Conservation (phyloP, 495 filamentous ascomycete genomes). For the Aspergillus ostianus region DNA sequence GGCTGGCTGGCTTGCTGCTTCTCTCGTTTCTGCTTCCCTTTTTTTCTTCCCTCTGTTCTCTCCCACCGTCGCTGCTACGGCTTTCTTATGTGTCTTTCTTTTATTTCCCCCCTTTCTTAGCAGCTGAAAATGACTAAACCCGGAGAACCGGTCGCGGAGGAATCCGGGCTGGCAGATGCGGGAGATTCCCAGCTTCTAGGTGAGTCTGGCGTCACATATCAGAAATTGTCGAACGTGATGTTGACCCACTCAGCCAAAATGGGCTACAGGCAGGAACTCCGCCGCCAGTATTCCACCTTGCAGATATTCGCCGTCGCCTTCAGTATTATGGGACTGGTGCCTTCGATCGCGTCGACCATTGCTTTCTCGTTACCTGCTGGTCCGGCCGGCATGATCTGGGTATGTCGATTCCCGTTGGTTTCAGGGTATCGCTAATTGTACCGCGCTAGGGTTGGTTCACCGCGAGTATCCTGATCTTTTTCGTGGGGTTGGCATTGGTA, state of each 20-base stretch:
- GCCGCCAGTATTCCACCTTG: slow-evolving; percentile 62
- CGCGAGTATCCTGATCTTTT: slow-evolving; percentile 60
- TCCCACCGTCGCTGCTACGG: background rate
- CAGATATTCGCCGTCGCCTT: slow-evolving; percentile 73
- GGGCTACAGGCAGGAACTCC: slow-evolving; percentile 70
- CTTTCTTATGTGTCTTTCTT: background rate
- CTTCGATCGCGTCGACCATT: slow-evolving; percentile 65
- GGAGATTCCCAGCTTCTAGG: slow-evolving; percentile 37
- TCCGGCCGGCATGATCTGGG: slow-evolving; percentile 70
- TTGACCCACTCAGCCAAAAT: slow-evolving; percentile 34
- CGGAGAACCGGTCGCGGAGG: background rate
- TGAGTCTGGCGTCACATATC: slow-evolving; percentile 7
- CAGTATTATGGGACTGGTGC: slow-evolving; percentile 71
- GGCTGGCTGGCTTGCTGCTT: background rate
- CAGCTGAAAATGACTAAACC: background rate
- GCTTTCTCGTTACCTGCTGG: slow-evolving; percentile 66
- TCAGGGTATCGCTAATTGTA: background rate
- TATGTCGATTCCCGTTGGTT: slow-evolving; percentile 14
- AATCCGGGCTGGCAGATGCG: background rate
- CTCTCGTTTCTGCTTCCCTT: too few species aligned
- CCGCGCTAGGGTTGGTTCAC: slow-evolving; percentile 55
- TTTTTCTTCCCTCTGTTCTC: background rate
- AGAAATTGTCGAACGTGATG: background rate
- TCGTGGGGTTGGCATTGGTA: slow-evolving; percentile 66
- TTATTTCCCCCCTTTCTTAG: background rate